Evolutionary conservation across 305 asterid genomes (phyloP).

Genomic region (Lippia alba): DNA sequence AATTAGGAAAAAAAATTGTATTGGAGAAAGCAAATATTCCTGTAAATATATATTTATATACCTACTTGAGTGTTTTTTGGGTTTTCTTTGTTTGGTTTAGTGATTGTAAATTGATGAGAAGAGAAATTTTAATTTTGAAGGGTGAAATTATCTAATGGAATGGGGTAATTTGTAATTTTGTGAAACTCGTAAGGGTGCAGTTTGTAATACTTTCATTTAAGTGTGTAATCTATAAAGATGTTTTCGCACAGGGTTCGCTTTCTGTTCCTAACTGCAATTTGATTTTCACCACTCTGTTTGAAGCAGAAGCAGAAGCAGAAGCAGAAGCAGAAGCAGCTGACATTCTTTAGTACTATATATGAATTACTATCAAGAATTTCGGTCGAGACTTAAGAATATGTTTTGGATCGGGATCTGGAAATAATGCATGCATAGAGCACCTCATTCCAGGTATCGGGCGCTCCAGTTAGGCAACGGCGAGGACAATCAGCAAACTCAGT

Average conservation of each 20-base stretch:
- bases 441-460: conserved; percentile 86
- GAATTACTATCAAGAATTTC: neutral
- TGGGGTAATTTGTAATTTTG: neutral
- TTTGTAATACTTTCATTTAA: too few species aligned
- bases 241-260: neutral
- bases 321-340: too few species aligned
- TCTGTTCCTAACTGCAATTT: neutral
- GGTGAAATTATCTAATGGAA: neutral
- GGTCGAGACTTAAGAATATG: neutral
- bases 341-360: neutral
- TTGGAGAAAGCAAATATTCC: conserved; percentile 22
- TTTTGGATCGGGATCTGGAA: conserved; percentile 46
- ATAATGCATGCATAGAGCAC: conserved; percentile 62
- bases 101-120: conserved; percentile 25
- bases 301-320: too few species aligned
- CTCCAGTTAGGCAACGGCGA: conserved; percentile 89
- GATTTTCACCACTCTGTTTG: neutral
- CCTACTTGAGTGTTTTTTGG: neutral
- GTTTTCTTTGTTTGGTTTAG: neutral
- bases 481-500: conserved; percentile 72
- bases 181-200: too few species aligned
- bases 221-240: neutral
- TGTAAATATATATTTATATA: conserved; percentile 32
- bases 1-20: neutral
- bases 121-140: neutral